Evolutionary conservation across 305 asterid genomes (phyloP), one percentile per base, ranked within the genome.

Genomic region (Salvia sclarea): DNA sequence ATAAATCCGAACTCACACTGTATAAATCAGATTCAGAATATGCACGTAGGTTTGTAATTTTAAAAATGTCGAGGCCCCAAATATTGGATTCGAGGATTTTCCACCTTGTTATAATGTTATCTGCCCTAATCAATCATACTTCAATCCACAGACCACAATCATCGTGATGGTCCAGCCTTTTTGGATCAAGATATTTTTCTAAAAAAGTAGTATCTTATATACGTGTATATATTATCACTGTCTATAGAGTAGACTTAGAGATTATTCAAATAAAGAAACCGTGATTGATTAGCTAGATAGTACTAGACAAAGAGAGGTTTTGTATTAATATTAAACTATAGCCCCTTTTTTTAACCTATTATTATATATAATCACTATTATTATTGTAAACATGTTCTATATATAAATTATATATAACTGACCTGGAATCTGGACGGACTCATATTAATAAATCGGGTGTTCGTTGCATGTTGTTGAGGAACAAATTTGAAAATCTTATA

Each of bases 161-260:
- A 44, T 35, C 61, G 37, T 45, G 54, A 30, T 61, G 64, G 22
- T 58, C 41, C 64, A 64, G 31, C 58, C 65, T 24, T 61, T 61
- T 55, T 69, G 70, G 69, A 49, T 25, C 40, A 35, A 35, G 30
- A 65, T 49, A 64, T 33, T 18, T 44, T 37, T 11, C 7, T 5
- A 0, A 33, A 33, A 33, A 33, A 38, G n/a, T 38, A 38, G 1
- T 38, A 10, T 11, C 10, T 38, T 38, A 38, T 38, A 41, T 12
- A 11, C 30, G 45, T 61, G 38, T 35, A 35, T 22, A 45, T 35
- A 35, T 22, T 25, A 47, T 38, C 41, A 31, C 47, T n/a, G 43
- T 49, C 12, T 44, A 16, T 33, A 20, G 71, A 66, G 81, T 72
- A 44, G 78, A 77, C 69, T 48, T 47, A n/a, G 52, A n/a, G 9